Evolutionary conservation across 495 filamentous ascomycete genomes (phyloP), one percentile per base, ranked within the genome.

Genomic region (Hypoxylon trugodes): DNA sequence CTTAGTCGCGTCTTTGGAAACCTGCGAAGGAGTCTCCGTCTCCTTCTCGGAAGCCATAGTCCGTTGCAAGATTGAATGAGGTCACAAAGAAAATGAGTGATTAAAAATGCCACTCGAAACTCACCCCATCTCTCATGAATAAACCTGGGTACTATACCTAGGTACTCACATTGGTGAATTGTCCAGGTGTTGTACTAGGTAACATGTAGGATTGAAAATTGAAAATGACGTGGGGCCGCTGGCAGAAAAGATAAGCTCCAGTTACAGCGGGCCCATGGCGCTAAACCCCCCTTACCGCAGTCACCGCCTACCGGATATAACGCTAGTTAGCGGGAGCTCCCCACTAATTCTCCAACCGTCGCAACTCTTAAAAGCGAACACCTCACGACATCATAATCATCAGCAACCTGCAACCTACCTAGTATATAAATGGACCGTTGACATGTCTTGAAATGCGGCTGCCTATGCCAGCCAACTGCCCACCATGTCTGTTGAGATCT

Each of bases 401-500:
- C 47, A n/a, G n/a, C n/a, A n/a, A n/a, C n/a, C n/a, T n/a, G n/a
- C n/a, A n/a, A n/a, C n/a, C n/a, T n/a, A n/a, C n/a, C n/a, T n/a
- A n/a, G n/a, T n/a, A n/a, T n/a, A n/a, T n/a, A 18, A 52, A 62
- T 63, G 52, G 52, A 25, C 35, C 8, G 6, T 51, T 68, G 54
- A 59, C 53, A 68, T 63, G 77, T 73, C 6, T 51, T 68, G 54
- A 59, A 59, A 68, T 63, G 77, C 74, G 75, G 76, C 51, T 76
- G 73, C 77, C 74, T 77, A 61, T 35, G 30, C 13, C 12, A 46
- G 41, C 28, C 38, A 26, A 8, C 36, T n/a, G 22, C 28, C 65
- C 53, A 77, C 57, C 57, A 93, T 93, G 90, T 87, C 90, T 38
- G 87, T 90, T 42, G 86, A 87, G 70, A 87, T 90, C 54, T 92